Percentiles rank a stretch among this genome's conserved stretches.
phyloP scores from a whole-genome alignment of 2,329 filamentous ascomycete genomes.

The Tolypocladium nubicola region DNA sequence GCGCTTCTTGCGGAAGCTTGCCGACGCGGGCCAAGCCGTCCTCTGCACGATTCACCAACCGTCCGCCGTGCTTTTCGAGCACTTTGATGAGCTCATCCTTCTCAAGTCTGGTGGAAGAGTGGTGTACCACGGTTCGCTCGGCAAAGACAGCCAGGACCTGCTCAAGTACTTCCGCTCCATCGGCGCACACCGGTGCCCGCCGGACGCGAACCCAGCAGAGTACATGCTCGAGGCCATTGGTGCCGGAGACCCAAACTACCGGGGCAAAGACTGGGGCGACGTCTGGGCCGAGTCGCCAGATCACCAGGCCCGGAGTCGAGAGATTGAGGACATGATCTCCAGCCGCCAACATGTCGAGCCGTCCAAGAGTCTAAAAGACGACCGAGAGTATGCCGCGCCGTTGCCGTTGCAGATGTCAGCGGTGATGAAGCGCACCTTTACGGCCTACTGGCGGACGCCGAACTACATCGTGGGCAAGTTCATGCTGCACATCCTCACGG shows the following conservation, averaged over 20 bases:
- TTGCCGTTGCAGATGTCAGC: conserved; percentile 39
- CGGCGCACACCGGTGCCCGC: conserved; percentile 35
- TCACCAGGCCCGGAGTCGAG: conserved; percentile 29
- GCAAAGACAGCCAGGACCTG: conserved; percentile 34
- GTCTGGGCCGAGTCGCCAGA: conserved; percentile 47
- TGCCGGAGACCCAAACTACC: conserved; percentile 50
- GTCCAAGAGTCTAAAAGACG: conserved; percentile 30
- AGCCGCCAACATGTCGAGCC: conserved; percentile 28
- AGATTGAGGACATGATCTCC: conserved; percentile 42
- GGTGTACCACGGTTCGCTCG: conserved; percentile 44
- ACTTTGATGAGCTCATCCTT: conserved; percentile 45
- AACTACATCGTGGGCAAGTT: conserved; percentile 54
- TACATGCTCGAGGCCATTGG: conserved; percentile 49
- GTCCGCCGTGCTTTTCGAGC: conserved; percentile 42
- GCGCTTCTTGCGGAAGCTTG: conserved; percentile 49
- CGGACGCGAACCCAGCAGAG: conserved; percentile 41
- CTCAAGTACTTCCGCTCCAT: conserved; percentile 42
- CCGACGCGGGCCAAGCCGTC: conserved; percentile 48
- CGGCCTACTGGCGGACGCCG: conserved; percentile 55
- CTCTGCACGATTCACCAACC: conserved; percentile 53
- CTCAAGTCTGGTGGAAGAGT: conserved; percentile 42
- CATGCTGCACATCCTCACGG: conserved; percentile 50
- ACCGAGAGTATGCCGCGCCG: conserved; percentile 54
- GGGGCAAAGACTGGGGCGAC: conserved; percentile 51
- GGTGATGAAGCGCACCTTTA: conserved; percentile 47